Base-by-base conservation (phyloP, 2,329 filamentous ascomycete genomes). In the Pyrenochaeta sp. region DNA sequence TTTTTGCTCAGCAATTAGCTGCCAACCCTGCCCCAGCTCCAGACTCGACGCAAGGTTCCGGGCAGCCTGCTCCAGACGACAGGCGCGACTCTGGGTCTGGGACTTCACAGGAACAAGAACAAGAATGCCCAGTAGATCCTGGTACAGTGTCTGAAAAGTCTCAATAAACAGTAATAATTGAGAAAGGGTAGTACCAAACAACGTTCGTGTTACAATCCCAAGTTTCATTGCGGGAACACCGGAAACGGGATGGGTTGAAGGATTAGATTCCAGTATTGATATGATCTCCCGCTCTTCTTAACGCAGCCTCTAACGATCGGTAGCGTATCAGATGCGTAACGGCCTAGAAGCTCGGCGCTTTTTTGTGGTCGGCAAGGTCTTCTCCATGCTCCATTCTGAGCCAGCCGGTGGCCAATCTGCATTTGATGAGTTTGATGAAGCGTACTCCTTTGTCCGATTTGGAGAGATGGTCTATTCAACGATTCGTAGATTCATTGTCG, bases 401-500 rank as follows among this genome's bases (percentile, higher is more conserved):
- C 13, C 53, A 6, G 44, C 49, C 3, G 34, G 54, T 10, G 45
- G 28, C 10, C 39, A 35, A 11, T 21, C 44, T 1, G 15, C 4
- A 5, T 21, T 7, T 0, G 11, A 11, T 5, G 5, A 3, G 3
- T 17, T 35, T 1, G 38, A 51, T 7, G 30, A 39, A 6, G 49
- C 48, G 6, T 50, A 55, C 19, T 56, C 56, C 0, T 23, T 53
- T 3, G 48, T 52, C 0, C 41, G 48, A 2, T 65, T 51, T 18
- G 47, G 48, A 1, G 36, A 55, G 14, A 6, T 7, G 0, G 62
- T 46, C 0, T 56, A 48, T 36, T 51, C 58, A 0, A 53, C 63
- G 7, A 68, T 68, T 3, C 55, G 65, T 2, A 53, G 62, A 0
- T 69, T 69, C 24, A 36, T 67, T 0, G 51, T 67, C 1, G 55